These are phyloP conservation scores for Nevesoporus exiguus DNA, from an alignment of 768 basidiomycete genomes.

Conservation along the genomic window DNA sequence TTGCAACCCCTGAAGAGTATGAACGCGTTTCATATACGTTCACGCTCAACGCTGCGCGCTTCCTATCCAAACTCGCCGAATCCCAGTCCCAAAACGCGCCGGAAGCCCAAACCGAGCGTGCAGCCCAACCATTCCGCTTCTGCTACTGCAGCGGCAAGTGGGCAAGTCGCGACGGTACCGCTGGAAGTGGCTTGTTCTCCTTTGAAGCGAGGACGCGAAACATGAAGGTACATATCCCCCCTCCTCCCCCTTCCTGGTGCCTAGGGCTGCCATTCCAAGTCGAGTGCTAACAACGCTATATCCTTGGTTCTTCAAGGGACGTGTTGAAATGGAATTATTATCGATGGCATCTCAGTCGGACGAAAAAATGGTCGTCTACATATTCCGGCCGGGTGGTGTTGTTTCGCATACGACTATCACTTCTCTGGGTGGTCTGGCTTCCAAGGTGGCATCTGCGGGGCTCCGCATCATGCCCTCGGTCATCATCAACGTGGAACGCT, in stretches of 20 bases:
- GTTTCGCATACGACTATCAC: constrained; percentile 11
- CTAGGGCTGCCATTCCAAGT: too few relatives aligned
- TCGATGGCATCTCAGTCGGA: constrained; percentile 13
- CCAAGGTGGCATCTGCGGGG: constrained; percentile 9
- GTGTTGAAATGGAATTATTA: constrained; percentile 19
- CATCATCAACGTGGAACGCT: constrained; percentile 19
- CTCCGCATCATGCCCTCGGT: constrained; percentile 22
- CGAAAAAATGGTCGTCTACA: constrained; percentile 10
- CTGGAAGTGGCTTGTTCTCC: constrained; percentile 11
- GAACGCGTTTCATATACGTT: constrained; percentile 26
- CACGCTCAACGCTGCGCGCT: constrained; percentile 22
- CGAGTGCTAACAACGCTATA: too few relatives aligned
- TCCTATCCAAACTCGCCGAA: constrained; percentile 20
- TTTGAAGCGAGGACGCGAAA: constrained; percentile 20
- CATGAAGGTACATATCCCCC: constrained; percentile 20
- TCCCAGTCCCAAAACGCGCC: constrained; percentile 5
- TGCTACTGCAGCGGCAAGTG: constrained; percentile 28
- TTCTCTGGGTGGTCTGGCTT: constrained; percentile 18
- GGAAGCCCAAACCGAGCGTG: not conserved
- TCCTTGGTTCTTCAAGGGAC: constrained; percentile 25
- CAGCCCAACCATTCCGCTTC: constrained; percentile 19
- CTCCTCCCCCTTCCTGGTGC: not conserved
- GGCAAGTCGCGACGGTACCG: constrained; percentile 16
- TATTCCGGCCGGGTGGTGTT: constrained; percentile 21
- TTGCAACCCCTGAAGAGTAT: constrained; percentile 21